Evolutionary conservation across 495 filamentous ascomycete species (phyloP), one percentile per base, ranked within the genome.

Genomic region (Mytilinidion resinicola): DNA sequence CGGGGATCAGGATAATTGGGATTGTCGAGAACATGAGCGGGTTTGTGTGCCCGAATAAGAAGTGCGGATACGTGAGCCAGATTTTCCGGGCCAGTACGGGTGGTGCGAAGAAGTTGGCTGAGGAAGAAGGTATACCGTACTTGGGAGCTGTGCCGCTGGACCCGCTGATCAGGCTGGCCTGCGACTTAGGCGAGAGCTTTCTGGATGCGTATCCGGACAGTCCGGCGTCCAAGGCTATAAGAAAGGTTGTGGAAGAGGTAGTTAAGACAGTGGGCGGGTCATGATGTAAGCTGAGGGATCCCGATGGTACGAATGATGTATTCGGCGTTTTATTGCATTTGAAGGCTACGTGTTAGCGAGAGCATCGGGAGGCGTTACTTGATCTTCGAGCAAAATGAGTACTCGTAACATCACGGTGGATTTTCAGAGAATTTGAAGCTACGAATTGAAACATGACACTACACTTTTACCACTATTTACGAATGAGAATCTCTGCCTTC

Each of bases 21-120:
- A 73, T 98, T 12, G 95, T 96, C 39, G 93, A 98, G 77, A 98
- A 98, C 70, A 98, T 98, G 93, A 86, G 83, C 50, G 89, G 90
- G 9, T 98, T 96, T 71, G 90, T 97, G 39, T 98, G 93, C 70
- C 89, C 89, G 4, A 30, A 30, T 6, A 30, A 30, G 25, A 89
- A 86, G 39, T 98, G 93, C 71, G 85, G 78, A 37, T 82, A 89
- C 57, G 78, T 84, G 69, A 87, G 80, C 51, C 82, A 95, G 68
- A 95, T 98, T 36, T 98, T 97, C 73, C 80, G 82, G 57, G 88
- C 92, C 5, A 95, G 89, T 17, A 98, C 95, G 1, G 93, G 93
- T 9, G 95, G 93, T 5, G 93, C 87, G 9, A 76, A 78, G 56
- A 82, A 77, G 38, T 70, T 98, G 57, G 92, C 91, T 2, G 78